Evolutionary conservation across 1,284 basidiomycete genomes (phyloP).

Genomic region (Pascua sp.): DNA sequence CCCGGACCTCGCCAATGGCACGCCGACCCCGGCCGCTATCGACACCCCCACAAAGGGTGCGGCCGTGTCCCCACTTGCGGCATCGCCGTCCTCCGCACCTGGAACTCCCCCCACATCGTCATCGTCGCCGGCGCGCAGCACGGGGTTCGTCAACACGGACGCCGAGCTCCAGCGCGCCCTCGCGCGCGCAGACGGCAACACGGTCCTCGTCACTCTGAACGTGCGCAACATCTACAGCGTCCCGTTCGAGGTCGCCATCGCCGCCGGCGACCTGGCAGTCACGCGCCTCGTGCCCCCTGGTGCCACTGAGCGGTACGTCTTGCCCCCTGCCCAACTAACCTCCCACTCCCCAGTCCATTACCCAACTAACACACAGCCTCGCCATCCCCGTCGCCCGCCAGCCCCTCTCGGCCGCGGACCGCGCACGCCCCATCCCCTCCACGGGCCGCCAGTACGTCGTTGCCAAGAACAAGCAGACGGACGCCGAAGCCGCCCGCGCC

Average conservation of each 20-base stretch:
- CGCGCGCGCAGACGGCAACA: constrained; percentile 58
- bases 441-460: constrained; percentile 91
- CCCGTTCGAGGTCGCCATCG: constrained; percentile 80
- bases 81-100: too few species aligned
- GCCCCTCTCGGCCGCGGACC: constrained; percentile 58
- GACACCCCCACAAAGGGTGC: not conserved
- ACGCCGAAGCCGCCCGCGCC: constrained; percentile 60
- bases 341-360: constrained; percentile 2
- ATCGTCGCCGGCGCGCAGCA: too few species aligned
- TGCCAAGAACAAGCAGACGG: constrained; percentile 63
- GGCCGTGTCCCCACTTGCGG: too few species aligned
- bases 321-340: too few species aligned
- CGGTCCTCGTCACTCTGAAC: constrained; percentile 81
- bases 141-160: not conserved
- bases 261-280: constrained; percentile 54
- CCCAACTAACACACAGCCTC: constrained; percentile 55
- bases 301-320: constrained; percentile 60
- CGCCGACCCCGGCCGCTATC: not conserved
- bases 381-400: constrained; percentile 73
- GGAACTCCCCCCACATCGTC: too few species aligned
- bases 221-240: constrained; percentile 83
- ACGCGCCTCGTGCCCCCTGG: constrained; percentile 72
- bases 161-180: constrained; percentile 35
- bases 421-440: constrained; percentile 71
- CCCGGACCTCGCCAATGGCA: not conserved